Evolutionary conservation across 225 moss, liverwort and hornwort species (phyloP).

Genomic region (Neckera pumila): DNA sequence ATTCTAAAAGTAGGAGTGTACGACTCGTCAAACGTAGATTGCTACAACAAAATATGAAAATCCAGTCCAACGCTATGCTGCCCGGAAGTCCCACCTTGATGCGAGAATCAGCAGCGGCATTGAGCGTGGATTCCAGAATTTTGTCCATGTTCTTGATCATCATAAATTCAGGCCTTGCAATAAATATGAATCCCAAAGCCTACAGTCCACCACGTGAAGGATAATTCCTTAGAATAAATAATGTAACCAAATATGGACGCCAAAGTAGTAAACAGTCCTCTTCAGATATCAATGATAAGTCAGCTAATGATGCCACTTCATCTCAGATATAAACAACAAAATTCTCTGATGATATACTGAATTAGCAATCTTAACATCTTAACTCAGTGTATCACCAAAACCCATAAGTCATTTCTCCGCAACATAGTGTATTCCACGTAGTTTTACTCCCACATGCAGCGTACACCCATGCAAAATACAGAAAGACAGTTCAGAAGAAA

Average conservation of each 20-base stretch:
- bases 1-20: neutral
- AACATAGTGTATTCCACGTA: neutral
- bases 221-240: neutral
- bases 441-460: neutral
- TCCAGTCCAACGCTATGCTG: neutral
- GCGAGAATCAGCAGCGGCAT: constrained; percentile 47
- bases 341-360: neutral
- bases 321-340: neutral
- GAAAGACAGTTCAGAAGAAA: neutral
- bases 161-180: constrained; percentile 86
- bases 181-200: constrained; percentile 85
- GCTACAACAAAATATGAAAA: neutral
- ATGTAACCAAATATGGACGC: neutral
- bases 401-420: neutral
- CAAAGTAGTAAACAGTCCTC: neutral
- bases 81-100: constrained; percentile 41
- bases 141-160: constrained; percentile 86
- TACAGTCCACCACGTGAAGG: neutral
- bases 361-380: neutral
- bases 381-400: neutral
- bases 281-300: neutral
- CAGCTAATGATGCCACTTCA: neutral
- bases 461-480: neutral
- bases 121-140: constrained; percentile 63
- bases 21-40: neutral